Evolutionary conservation across 352 stramenopile species (phyloP).

Genomic region (Phytophthora cryptogea): DNA sequence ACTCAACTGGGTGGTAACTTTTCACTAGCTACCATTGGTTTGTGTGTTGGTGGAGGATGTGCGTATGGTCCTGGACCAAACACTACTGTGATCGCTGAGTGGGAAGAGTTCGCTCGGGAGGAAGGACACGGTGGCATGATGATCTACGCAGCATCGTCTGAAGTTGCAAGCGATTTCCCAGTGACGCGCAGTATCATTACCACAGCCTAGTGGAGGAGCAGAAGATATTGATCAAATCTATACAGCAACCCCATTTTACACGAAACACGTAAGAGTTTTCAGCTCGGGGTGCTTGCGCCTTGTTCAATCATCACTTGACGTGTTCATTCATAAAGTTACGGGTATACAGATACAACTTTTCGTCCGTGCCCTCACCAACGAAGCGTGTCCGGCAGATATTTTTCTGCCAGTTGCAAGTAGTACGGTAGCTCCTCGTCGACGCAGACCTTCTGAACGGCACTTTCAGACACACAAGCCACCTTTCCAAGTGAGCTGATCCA

Average conservation of each 20-base stretch:
- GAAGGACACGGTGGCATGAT: conserved; percentile 65
- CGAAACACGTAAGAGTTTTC: too few species aligned
- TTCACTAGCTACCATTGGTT: conserved; percentile 54
- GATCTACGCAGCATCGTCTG: conserved; percentile 69
- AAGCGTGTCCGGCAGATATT: conserved; percentile 70
- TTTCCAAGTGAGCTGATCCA: conserved; percentile 57
- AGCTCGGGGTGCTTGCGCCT: too few species aligned
- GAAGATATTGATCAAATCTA: not conserved
- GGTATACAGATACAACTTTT: conserved; percentile 1
- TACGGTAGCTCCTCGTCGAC: conserved; percentile 59
- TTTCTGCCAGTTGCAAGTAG: conserved; percentile 67
- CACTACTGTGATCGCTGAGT: conserved; percentile 50
- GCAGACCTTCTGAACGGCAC: conserved; percentile 39
- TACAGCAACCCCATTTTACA: not conserved
- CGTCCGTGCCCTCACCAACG: conserved; percentile 59
- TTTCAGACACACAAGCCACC: conserved; percentile 46
- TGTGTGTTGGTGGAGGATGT: conserved; percentile 56
- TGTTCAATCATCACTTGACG: not conserved
- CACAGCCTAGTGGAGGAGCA: conserved; percentile 1
- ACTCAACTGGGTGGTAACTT: conserved; percentile 51
- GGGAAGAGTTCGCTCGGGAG: conserved; percentile 48
- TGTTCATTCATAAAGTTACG: conserved; percentile 20
- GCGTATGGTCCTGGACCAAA: conserved; percentile 72
- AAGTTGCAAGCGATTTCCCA: conserved; percentile 52
- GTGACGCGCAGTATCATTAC: conserved; percentile 56